These are phyloP conservation scores for Lodderomyces theae DNA, from an alignment of 1,139 yeast species.

Conservation along the genomic window DNA sequence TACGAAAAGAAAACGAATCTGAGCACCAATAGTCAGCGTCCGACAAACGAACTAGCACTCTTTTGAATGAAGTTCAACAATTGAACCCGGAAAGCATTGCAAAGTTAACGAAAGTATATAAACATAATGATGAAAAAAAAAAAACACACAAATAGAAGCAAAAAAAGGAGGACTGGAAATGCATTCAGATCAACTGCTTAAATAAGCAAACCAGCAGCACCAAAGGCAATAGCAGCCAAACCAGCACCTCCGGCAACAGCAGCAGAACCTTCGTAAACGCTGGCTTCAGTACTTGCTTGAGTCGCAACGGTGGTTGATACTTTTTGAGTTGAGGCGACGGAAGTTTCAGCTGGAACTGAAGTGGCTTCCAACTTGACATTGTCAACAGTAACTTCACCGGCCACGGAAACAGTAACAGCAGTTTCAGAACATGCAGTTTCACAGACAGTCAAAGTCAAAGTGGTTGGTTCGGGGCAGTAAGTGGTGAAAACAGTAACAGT, in stretches of 20 bases:
- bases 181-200: constrained; percentile 3
- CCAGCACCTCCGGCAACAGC: constrained; percentile 6
- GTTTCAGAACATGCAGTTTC: constrained; percentile 6
- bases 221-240: constrained; percentile 10
- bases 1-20: too few relatives aligned
- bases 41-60: too few relatives aligned
- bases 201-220: constrained; percentile 10
- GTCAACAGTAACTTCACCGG: constrained; percentile 7
- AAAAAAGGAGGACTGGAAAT: too few relatives aligned
- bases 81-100: too few relatives aligned
- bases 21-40: too few relatives aligned
- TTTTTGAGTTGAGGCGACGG: constrained; percentile 3
- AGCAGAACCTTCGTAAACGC: constrained; percentile 8
- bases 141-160: too few relatives aligned
- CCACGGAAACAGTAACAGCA: neutral
- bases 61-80: too few relatives aligned
- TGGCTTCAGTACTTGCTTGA: neutral
- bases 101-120: too few relatives aligned
- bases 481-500: constrained; percentile 11
- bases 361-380: neutral
- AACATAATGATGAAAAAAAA: too few relatives aligned
- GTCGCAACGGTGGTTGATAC: neutral
- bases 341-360: constrained; percentile 1
- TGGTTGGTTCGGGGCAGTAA: constrained; percentile 13
- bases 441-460: constrained; percentile 12